Base-by-base conservation (phyloP, 2,329 filamentous ascomycete species). In the Sporothrix dimorphospora region DNA sequence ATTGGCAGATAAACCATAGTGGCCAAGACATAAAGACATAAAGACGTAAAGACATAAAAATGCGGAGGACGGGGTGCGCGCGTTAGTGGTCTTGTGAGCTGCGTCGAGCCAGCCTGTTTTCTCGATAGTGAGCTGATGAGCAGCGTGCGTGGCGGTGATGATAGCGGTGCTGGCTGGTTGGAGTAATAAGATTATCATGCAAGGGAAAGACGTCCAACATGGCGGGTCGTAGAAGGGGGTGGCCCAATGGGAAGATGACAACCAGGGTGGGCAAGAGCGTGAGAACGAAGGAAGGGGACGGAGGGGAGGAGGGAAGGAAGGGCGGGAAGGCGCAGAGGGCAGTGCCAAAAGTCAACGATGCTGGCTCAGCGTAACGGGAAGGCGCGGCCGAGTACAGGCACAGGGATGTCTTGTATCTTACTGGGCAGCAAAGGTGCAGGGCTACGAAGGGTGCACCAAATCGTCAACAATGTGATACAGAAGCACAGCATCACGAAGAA, bases 111-210 rank as follows among this genome's bases (percentile, higher is more conserved):
- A 8, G 34, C 57, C 57, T 40, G 19, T 65, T 30, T 47, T 30
- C 21, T 65, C 40, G 40, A 66, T 49, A 34, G 40, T 66, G 61
- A 66, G 42, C 59, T 63, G 59, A 59, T 63, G 59, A 59, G 53
- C 30, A 30, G 38, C 21, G n/a, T 59, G 53, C 27, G 59, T 45
- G 57, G 57, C 59, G 38, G 21, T 65, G 59, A 24, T 65, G 59
- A 19, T 27, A 21, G 38, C 16, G 57, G 38, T 49, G 42, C 24
- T 38, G 42, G 19, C 63, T 66, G 24, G 63, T 66, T 66, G 49
- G 45, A 42, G 63, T 5, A 49, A 66, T 66, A 27, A 65, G 59
- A 47, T 66, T 21, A 49, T 6, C 63, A 66, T 66, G 61, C 24
- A 66, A 49, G 42, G 63, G 24, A 49, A 65, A 24, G 38, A 27